Percentiles rank a stretch among this genome's conserved stretches.
These are phyloP conservation scores for Termitomyces sp. DNA, from an alignment of 768 basidiomycete genomes.

Conservation along the genomic window DNA sequence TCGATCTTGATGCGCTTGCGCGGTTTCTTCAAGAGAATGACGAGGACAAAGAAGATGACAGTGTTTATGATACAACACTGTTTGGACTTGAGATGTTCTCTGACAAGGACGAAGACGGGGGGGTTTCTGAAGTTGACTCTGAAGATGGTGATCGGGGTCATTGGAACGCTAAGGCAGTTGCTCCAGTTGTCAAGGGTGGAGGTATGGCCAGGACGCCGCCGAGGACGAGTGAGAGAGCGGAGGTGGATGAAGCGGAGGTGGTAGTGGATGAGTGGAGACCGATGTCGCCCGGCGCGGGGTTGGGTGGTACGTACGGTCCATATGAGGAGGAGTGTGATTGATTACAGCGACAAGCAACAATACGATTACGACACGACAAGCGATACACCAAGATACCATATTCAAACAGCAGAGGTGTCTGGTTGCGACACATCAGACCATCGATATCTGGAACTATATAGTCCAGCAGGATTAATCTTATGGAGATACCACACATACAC, in stretches of 20 bases:
- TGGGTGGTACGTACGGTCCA: constrained; percentile 1
- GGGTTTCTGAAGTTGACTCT: constrained; percentile 7
- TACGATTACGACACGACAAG: neutral
- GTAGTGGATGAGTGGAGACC: constrained; percentile 17
- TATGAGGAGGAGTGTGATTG: constrained; percentile 37
- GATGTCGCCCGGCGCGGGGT: constrained; percentile 15
- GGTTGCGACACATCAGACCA: neutral
- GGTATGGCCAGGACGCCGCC: neutral
- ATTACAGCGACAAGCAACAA: constrained; percentile 2
- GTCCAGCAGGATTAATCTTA: neutral
- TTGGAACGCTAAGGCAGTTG: neutral
- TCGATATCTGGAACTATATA: neutral
- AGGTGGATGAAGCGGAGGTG: constrained; percentile 6
- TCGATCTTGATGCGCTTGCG: constrained; percentile 54
- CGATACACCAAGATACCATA: neutral
- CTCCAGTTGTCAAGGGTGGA: neutral
- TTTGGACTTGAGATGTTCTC: constrained; percentile 13
- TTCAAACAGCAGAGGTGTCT: neutral
- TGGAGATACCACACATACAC: neutral
- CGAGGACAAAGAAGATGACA: constrained; percentile 7
- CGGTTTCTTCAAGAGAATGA: constrained; percentile 37
- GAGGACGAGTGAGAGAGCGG: neutral
- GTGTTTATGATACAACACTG: constrained; percentile 4
- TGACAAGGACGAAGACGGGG: constrained; percentile 5
- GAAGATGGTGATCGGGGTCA: constrained; percentile 7